A percentile compares a stretch with the other conserved stretches of the same genome.
Evolutionary conservation across 768 basidiomycete genomes (phyloP).

Genomic region (Boletus rufocinnamomeus): DNA sequence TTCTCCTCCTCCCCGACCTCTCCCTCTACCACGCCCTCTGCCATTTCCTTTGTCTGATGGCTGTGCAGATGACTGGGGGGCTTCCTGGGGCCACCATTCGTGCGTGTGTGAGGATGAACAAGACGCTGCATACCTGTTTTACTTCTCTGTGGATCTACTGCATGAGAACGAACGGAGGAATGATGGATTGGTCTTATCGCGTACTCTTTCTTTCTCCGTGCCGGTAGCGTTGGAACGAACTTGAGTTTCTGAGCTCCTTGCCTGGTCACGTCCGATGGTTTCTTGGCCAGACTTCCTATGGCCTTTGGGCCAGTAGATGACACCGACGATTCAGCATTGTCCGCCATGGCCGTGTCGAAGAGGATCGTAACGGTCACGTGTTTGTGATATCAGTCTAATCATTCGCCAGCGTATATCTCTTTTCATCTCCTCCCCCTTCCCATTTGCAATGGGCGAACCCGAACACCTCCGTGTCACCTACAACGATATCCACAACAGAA

Average conservation of each 20-base stretch:
- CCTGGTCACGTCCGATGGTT: slow-evolving; percentile 66
- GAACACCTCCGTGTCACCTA: slow-evolving; percentile 78
- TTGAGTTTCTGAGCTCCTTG: slow-evolving; percentile 77
- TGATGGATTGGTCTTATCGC: slow-evolving; percentile 33
- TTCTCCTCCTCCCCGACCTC: slow-evolving; percentile 56
- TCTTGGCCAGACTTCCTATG: slow-evolving; percentile 76
- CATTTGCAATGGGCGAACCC: slow-evolving; percentile 39
- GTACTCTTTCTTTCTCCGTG: slow-evolving; percentile 80
- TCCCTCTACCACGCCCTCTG: slow-evolving; percentile 48
- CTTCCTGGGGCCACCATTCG: slow-evolving; percentile 46
- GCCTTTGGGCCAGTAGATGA: slow-evolving; percentile 51
- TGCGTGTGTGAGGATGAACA: neutral
- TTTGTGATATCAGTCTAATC: neutral
- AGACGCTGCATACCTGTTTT: slow-evolving; percentile 53
- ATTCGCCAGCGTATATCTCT: neutral
- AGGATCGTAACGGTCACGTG: slow-evolving; percentile 22
- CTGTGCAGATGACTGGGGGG: slow-evolving; percentile 36
- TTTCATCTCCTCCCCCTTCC: neutral
- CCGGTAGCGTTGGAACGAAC: slow-evolving; percentile 75
- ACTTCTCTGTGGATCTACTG: slow-evolving; percentile 50
- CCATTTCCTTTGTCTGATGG: slow-evolving; percentile 45
- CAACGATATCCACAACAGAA: slow-evolving; percentile 91
- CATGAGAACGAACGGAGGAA: slow-evolving; percentile 9
- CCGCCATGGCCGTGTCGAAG: slow-evolving; percentile 17
- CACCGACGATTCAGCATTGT: slow-evolving; percentile 12